These are phyloP conservation scores for Millerozyma miso DNA, from an alignment of 805 yeast species.

Conservation along the genomic window DNA sequence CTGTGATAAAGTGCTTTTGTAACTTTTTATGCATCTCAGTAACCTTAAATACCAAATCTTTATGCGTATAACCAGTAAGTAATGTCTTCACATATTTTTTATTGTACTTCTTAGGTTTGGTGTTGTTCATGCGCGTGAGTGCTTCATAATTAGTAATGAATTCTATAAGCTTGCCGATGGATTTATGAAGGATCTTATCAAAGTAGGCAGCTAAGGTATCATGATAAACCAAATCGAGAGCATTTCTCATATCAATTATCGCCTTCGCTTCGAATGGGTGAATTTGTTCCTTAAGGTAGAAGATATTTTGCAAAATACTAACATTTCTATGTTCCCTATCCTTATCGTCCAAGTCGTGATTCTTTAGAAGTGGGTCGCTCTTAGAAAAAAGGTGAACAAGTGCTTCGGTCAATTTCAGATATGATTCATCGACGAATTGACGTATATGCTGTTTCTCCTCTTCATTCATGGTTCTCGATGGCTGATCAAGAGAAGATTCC, in stretches of 20 bases:
- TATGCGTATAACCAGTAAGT: constrained; percentile 51
- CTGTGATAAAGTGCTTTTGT: constrained; percentile 46
- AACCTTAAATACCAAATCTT: constrained; percentile 54
- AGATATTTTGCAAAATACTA: constrained; percentile 36
- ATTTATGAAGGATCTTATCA: constrained; percentile 33
- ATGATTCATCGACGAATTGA: constrained; percentile 25
- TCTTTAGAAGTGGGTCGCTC: constrained; percentile 42
- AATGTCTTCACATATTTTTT: constrained; percentile 55
- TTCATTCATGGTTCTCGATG: constrained; percentile 13
- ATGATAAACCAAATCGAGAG: constrained; percentile 24
- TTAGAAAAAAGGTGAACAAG: constrained; percentile 31
- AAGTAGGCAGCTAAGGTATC: constrained; percentile 29
- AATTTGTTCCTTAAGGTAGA: constrained; percentile 30
- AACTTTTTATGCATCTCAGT: constrained; percentile 54
- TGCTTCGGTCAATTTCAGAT: constrained; percentile 29
- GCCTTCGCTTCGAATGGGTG: constrained; percentile 20
- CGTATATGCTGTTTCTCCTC: constrained; percentile 16
- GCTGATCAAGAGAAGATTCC: constrained; percentile 30
- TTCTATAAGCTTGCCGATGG: constrained; percentile 63
- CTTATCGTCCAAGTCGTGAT: constrained; percentile 40
- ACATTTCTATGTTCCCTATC: constrained; percentile 40
- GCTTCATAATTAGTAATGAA: constrained; percentile 64
- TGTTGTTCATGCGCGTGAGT: constrained; percentile 43
- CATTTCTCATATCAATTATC: constrained; percentile 18
- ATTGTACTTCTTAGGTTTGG: constrained; percentile 62